Evolutionary conservation across 1,284 basidiomycete genomes (phyloP), one percentile per base, ranked within the genome.

Genomic region (Ganoderma meredithae): DNA sequence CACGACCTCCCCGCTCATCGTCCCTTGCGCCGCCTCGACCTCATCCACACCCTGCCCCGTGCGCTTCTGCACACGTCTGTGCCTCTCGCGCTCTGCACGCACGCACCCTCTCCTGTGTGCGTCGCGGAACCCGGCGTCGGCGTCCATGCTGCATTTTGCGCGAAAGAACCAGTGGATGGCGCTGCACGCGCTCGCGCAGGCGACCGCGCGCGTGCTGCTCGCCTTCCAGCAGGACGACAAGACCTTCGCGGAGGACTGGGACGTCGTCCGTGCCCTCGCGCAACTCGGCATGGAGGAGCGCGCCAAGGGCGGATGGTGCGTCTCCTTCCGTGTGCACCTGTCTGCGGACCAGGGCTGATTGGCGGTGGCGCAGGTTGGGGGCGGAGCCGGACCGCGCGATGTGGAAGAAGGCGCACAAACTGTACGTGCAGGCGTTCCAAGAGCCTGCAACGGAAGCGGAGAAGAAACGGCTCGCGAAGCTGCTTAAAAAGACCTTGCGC

Each of bases 1-100:
- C 62, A 79, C 77, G 27, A 75, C 75, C 8, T 86, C 87, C 10
- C 80, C 85, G 0, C 81, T 90, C 33, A 80, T 84, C 53, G 78
- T 86, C 8, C 76, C 83, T 1, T 92, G 91, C 67, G 76, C 84
- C 2, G 82, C 85, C 25, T 81, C 83, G 1, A 75, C 81, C 1
- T 79, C 83, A 0, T 73, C 81, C 1, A 73, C 80, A 15, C 76
- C 79, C 27, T 94, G 93, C 73, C 82, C 86, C 15, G 86, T 88
- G 9, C 82, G 88, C 49, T 97, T 95, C 81, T 96, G 95, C 81
- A 93, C 89, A 71, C 86, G 92, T 3, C 84, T 94, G 0, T 96
- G 95, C 76, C 84, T 88, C 17, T 78, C 85, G 8, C 86, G 90
- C 22, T 86, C 88, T 5, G 84, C 83, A 0, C 85, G 84, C 64